Conservation (phyloP, 1,139 yeast genomes). For the Nakaseomyces uthaithaninus region DNA sequence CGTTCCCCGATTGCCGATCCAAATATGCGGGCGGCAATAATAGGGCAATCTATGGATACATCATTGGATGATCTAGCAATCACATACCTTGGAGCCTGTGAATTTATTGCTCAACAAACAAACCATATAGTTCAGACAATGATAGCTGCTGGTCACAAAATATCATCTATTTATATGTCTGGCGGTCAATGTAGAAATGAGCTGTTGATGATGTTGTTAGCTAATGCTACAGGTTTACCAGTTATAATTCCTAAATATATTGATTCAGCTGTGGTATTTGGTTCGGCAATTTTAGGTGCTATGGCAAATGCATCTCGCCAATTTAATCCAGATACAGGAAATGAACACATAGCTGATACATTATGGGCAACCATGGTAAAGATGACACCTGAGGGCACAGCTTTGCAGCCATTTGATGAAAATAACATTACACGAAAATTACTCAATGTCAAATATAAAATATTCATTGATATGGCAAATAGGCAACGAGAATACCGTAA, state of each 20-base stretch:
- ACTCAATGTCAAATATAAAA: constrained; percentile 67
- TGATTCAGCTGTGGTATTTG: constrained; percentile 94
- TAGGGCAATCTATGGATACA: constrained; percentile 87
- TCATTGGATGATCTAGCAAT: constrained; percentile 78
- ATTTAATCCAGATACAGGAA: constrained; percentile 12
- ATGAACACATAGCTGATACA: constrained; percentile 37
- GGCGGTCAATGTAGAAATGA: constrained; percentile 97
- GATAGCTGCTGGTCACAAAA: constrained; percentile 69
- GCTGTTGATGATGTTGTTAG: constrained; percentile 76
- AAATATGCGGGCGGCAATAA: constrained; percentile 82
- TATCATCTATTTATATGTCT: constrained; percentile 73
- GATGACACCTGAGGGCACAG: constrained; percentile 77
- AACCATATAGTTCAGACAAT: constrained; percentile 86
- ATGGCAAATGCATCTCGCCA: constrained; percentile 44
- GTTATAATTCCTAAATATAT: constrained; percentile 87
- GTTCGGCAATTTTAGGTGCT: constrained; percentile 90
- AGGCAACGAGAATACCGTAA: constrained; percentile 71
- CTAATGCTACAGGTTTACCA: constrained; percentile 91
- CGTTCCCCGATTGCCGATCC: constrained; percentile 96
- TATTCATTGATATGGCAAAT: constrained; percentile 80
- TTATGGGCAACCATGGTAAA: constrained; percentile 83
- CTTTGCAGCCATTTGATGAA: constrained; percentile 55
- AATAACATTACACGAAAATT: constrained; percentile 60
- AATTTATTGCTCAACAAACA: constrained; percentile 94
- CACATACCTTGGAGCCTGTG: constrained; percentile 87